These are phyloP conservation scores for Talaromyces funiculosus DNA, from an alignment of 2,329 filamentous ascomycete genomes.

Conservation along the genomic window DNA sequence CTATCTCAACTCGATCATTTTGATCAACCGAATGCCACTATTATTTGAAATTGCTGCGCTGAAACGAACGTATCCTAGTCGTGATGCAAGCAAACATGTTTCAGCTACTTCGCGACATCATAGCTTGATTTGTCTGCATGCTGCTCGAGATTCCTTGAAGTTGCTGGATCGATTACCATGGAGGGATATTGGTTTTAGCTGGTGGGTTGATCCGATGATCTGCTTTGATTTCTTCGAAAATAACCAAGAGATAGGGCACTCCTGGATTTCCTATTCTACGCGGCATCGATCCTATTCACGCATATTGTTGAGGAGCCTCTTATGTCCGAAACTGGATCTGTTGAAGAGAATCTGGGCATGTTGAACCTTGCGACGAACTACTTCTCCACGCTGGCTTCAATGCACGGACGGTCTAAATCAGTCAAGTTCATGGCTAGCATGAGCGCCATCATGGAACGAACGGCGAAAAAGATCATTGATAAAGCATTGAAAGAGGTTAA, in stretches of 20 bases:
- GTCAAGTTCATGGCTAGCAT: conserved; percentile 87
- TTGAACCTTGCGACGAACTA: conserved; percentile 89
- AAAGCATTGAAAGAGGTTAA: conserved; percentile 69
- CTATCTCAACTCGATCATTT: conserved; percentile 94
- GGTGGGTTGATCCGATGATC: conserved; percentile 53
- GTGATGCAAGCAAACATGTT: conserved; percentile 34
- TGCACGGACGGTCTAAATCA: conserved; percentile 73
- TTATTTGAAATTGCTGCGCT: conserved; percentile 59
- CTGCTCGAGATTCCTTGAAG: conserved; percentile 82
- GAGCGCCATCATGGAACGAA: conserved; percentile 86
- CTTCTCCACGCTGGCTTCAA: conserved; percentile 70
- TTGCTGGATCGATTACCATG: conserved; percentile 90
- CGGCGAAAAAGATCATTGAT: conserved; percentile 78
- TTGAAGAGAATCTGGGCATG: conserved; percentile 71
- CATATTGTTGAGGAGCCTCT: conserved; percentile 89
- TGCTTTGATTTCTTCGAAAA: neutral
- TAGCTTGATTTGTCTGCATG: conserved; percentile 77
- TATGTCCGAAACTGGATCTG: conserved; percentile 58
- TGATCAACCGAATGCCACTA: conserved; percentile 92
- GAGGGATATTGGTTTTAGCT: conserved; percentile 87
- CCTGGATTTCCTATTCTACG: conserved; percentile 88
- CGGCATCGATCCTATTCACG: conserved; percentile 85
- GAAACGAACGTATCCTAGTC: conserved; percentile 60
- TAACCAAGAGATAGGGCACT: conserved; percentile 55
- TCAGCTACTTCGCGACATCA: conserved; percentile 70